Conservation (phyloP, 495 filamentous ascomycete species). For the Aspergillus egyptiacus region DNA sequence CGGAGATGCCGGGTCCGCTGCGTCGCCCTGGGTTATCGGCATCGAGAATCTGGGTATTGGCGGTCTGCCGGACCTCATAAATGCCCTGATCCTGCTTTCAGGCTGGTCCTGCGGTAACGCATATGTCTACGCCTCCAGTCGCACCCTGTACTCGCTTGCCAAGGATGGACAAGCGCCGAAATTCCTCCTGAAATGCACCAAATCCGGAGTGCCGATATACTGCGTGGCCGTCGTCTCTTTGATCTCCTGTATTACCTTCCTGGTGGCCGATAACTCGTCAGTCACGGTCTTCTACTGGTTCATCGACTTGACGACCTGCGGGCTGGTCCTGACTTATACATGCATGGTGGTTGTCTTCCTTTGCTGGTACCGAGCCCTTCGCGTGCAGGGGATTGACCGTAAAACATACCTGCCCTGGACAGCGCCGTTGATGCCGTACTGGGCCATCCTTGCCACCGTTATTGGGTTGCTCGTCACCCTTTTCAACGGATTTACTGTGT, state of each 20-base stretch:
- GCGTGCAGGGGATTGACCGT: conserved; percentile 49
- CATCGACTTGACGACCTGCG: conserved; percentile 45
- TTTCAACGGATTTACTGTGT: conserved; percentile 32
- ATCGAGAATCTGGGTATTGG: conserved; percentile 54
- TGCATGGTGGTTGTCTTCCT: conserved; percentile 50
- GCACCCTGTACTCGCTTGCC: conserved; percentile 71
- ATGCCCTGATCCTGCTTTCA: conserved; percentile 61
- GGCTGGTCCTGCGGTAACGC: conserved; percentile 67
- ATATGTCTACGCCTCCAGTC: conserved; percentile 67
- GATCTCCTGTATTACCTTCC: conserved; percentile 56
- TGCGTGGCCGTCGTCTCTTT: conserved; percentile 51
- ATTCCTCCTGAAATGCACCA: conserved; percentile 27
- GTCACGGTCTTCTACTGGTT: conserved; percentile 54
- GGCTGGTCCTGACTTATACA: conserved; percentile 52
- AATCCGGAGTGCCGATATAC: conserved; percentile 53
- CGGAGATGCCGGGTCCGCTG: conserved; percentile 36
- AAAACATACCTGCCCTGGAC: conserved; percentile 25
- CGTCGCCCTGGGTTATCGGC: conserved; percentile 53
- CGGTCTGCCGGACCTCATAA: conserved; percentile 65
- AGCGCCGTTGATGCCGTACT: conserved; percentile 27
- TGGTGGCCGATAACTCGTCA: conserved; percentile 50
- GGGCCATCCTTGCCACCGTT: conserved; percentile 19
- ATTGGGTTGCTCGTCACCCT: conserved; percentile 22
- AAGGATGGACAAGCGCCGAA: conserved; percentile 59
- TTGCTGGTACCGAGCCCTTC: conserved; percentile 51